Base-by-base conservation (phyloP, 2,329 filamentous ascomycete genomes). In the Ramichloridium luteum region DNA sequence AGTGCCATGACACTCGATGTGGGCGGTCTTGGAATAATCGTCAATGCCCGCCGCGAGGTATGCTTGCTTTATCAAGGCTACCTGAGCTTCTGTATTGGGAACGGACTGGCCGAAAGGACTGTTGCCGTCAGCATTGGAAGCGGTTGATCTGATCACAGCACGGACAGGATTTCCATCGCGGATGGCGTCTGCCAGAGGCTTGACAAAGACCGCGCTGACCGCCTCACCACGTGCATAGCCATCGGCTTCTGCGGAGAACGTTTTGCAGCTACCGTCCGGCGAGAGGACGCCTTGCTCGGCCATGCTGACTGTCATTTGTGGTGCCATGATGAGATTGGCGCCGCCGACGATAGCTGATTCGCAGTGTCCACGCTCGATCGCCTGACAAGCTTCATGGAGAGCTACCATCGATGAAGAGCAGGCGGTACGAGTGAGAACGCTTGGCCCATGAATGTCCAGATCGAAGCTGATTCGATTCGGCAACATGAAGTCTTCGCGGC, bases 211-310 rank as follows among this genome's bases (percentile, higher is more conserved):
- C 1, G 55, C 53, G 2, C 59, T 59, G 5, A 71, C 47, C 1
- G 67, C 70, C 30, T 75, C 72, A 8, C 65, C 67, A 0, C 68
- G 59, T 16, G 56, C 65, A 46, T 59, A 69, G 5, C 67, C 69
- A 40, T 69, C 51, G 0, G 64, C 69, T 3, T 44, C 43, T 2
- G 44, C 50, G 6, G 40, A 37, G 33, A 54, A 59, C 5, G 48
- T 50, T 6, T 35, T 25, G 14, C 35, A 40, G 10, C 14, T 22
- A 6, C 51, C 53, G 12, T 40, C 39, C 1, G 48, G 45, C 3
- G 48, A 52, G 3, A 59, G 51, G 46, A 40, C 22, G 1, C 46
- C 41, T 14, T 55, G 36, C 4, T 48, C 48, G 13, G 34, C 44
- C 20, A 44, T 42, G 0, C 25, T 15, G n/a, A 50, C 40, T 16